Evolutionary conservation across 2,329 filamentous ascomycete genomes (phyloP).

Genomic region (Fusarium phyllophilum): DNA sequence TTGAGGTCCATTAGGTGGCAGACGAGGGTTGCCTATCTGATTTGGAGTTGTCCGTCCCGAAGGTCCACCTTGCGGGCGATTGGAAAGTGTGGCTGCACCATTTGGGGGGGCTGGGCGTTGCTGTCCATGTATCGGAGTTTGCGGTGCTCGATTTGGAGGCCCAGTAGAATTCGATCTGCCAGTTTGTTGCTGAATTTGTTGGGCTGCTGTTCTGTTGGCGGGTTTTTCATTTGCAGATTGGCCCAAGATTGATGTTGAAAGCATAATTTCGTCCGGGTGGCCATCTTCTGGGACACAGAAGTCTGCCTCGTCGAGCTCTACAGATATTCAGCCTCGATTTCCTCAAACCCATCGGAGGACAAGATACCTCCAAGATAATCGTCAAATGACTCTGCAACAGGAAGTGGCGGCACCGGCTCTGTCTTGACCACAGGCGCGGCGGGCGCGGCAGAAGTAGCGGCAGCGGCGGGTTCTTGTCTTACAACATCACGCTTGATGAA

Average conservation of each 20-base stretch:
- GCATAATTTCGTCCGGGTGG: constrained; percentile 79
- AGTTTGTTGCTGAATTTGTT: constrained; percentile 39
- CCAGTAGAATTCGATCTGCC: constrained; percentile 33
- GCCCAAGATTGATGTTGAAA: constrained; percentile 52
- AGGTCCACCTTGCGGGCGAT: constrained; percentile 32
- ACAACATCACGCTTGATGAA: constrained; percentile 70
- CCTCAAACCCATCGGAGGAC: constrained; percentile 50
- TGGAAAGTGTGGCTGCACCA: constrained; percentile 37
- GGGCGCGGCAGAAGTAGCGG: constrained; percentile 8
- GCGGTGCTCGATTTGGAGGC: constrained; percentile 40
- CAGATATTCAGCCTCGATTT: constrained; percentile 51
- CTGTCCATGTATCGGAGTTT: constrained; percentile 48
- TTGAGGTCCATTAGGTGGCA: constrained; percentile 43
- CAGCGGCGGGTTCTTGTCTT: constrained; percentile 35
- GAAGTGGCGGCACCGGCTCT: constrained; percentile 38
- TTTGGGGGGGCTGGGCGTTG: constrained; percentile 38
- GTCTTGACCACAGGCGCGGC: constrained; percentile 40
- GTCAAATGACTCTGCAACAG: constrained; percentile 58
- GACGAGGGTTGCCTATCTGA: constrained; percentile 43
- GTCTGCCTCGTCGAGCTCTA: constrained; percentile 81
- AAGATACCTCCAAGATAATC: constrained; percentile 61
- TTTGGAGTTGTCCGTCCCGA: constrained; percentile 33
- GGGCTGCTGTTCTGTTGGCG: constrained; percentile 28
- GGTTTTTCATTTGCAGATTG: constrained; percentile 35
- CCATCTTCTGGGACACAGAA: constrained; percentile 76